Conservation (phyloP, 2,329 filamentous ascomycete genomes). For the Microdochium paspali region DNA sequence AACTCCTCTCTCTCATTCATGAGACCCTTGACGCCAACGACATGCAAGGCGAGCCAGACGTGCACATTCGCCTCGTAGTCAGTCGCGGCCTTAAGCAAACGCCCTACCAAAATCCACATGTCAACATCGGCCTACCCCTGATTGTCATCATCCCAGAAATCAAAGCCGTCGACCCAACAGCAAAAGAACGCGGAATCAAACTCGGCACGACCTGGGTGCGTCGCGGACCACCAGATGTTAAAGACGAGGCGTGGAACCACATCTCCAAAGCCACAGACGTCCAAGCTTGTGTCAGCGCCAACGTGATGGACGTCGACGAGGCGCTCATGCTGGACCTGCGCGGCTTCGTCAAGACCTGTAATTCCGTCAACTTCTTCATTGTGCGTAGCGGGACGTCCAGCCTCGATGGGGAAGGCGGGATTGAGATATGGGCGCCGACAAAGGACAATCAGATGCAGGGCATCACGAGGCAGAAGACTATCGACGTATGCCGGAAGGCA, state of each 20-base stretch:
- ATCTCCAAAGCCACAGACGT: conserved; percentile 21
- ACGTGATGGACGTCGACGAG: conserved; percentile 19
- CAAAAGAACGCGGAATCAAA: conserved; percentile 12
- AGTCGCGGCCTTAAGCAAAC: conserved; percentile 16
- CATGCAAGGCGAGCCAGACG: conserved; percentile 14
- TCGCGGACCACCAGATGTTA: conserved; percentile 18
- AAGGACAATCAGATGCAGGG: conserved; percentile 21
- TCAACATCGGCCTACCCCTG: conserved; percentile 17
- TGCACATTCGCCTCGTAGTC: conserved; percentile 18
- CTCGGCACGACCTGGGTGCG: conserved; percentile 18
- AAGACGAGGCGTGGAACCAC: conserved; percentile 21
- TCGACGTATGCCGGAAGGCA: conserved; percentile 16
- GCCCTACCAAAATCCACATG: conserved; percentile 16
- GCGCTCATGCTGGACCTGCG: conserved; percentile 18
- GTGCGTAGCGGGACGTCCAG: too few species aligned
- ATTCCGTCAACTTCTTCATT: conserved; percentile 22
- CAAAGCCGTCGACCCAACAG: conserved; percentile 12
- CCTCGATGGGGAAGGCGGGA: too few species aligned
- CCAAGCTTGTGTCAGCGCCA: conserved; percentile 18
- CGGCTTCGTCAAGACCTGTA: conserved; percentile 21
- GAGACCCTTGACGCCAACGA: conserved; percentile 15
- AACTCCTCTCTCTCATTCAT: conserved; percentile 12
- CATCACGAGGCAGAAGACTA: conserved; percentile 19
- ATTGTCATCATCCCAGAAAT: conserved; percentile 20
- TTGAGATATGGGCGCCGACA: conserved; percentile 20